Conservation (phyloP, 2,329 filamentous ascomycete species). For the Colletotrichum tamarilloi region DNA sequence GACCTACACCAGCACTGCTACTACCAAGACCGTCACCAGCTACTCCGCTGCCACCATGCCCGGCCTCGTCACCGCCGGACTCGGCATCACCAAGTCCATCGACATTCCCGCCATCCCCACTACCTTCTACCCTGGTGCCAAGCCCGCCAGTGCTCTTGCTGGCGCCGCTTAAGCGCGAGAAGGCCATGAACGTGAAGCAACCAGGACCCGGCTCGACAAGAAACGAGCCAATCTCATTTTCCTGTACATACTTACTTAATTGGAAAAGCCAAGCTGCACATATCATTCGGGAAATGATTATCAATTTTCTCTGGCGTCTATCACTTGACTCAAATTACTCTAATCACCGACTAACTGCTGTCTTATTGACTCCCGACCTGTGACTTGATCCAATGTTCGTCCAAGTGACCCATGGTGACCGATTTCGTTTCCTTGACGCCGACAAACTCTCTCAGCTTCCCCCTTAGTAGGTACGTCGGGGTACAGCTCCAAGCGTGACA, state of each 20-base stretch:
- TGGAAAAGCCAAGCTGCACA: constrained; percentile 3
- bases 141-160: constrained; percentile 11
- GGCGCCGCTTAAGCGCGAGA: constrained; percentile 4
- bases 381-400: constrained; percentile 15
- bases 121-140: constrained; percentile 27
- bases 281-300: constrained; percentile 21
- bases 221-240: background rate
- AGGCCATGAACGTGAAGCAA: background rate
- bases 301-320: background rate
- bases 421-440: background rate
- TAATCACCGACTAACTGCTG: background rate
- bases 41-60: constrained; percentile 29
- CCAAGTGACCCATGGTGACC: constrained; percentile 16
- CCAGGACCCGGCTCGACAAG: background rate
- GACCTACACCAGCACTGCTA: constrained; percentile 25
- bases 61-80: constrained; percentile 19
- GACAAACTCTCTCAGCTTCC: constrained; percentile 22
- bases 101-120: constrained; percentile 27
- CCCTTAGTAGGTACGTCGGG: constrained; percentile 42
- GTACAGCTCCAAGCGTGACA: constrained; percentile 49
- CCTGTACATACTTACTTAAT: constrained; percentile 17
- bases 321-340: background rate
- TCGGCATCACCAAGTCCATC: constrained; percentile 25
- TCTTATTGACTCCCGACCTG: background rate
- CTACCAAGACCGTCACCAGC: constrained; percentile 22